A percentile compares a stretch with the other conserved stretches of the same genome.
Conservation (phyloP, 176 grass and related monocot species). For the Canna indica region DNA sequence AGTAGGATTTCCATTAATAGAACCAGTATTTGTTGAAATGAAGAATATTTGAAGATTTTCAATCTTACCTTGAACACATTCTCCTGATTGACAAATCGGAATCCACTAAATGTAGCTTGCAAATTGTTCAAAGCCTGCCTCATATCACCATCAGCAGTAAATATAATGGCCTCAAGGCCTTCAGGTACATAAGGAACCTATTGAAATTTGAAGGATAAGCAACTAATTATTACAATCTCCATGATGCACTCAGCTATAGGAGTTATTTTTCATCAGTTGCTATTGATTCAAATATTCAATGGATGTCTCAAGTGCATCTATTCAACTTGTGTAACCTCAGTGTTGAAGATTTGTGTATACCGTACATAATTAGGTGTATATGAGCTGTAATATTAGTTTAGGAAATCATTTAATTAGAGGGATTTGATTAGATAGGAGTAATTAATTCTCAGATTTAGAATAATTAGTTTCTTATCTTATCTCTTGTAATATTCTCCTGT, state of each 20-base stretch:
- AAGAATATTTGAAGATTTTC: constrained; percentile 7
- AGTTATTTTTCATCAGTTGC: neutral
- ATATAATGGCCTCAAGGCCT: constrained; percentile 91
- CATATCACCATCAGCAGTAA: constrained; percentile 98
- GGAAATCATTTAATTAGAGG: no score
- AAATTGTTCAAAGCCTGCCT: constrained; percentile 94
- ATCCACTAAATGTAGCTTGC: constrained; percentile 88
- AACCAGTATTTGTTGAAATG: neutral
- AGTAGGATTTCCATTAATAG: constrained; percentile 3
- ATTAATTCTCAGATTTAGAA: no score
- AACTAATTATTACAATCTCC: neutral
- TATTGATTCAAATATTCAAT: neutral
- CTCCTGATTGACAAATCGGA: constrained; percentile 88
- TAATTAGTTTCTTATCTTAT: no score
- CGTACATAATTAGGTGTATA: no score
- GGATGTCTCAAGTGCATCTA: no score
- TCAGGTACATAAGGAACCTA: constrained; percentile 87
- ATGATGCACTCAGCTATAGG: neutral
- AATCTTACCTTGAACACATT: constrained; percentile 76
- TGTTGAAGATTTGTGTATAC: no score
- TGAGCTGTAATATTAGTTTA: no score
- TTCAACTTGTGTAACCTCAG: neutral
- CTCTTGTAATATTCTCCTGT: no score
- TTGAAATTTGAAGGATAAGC: constrained; percentile 21
- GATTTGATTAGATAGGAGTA: no score